These are phyloP conservation scores for Parmelia sp. DNA, from an alignment of 495 filamentous ascomycete genomes.

Conservation along the genomic window DNA sequence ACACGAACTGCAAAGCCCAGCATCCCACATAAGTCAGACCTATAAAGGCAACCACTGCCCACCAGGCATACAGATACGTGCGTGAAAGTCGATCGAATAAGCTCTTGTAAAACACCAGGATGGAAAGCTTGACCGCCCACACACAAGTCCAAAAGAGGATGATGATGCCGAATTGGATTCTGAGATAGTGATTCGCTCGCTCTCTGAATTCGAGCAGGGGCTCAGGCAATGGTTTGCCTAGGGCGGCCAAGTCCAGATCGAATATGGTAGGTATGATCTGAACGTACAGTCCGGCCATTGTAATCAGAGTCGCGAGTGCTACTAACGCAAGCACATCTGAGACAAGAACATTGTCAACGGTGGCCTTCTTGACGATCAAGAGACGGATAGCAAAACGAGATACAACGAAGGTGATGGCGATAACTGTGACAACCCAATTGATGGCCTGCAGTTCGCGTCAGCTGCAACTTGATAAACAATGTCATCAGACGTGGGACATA, in stretches of 20 bases:
- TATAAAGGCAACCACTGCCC: slow-evolving; percentile 34
- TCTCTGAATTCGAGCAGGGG: neutral
- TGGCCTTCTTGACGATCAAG: slow-evolving; percentile 7
- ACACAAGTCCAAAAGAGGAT: slow-evolving; percentile 40
- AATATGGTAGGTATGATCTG: slow-evolving; percentile 17
- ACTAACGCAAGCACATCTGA: slow-evolving; percentile 15
- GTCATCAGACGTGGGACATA: neutral
- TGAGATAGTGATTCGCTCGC: slow-evolving; percentile 16
- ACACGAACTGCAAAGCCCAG: slow-evolving; percentile 30
- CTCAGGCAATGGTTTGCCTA: slow-evolving; percentile 3
- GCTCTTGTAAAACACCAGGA: slow-evolving; percentile 40
- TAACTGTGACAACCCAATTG: slow-evolving; percentile 20
- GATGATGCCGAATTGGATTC: slow-evolving; percentile 35
- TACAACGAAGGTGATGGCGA: slow-evolving; percentile 19
- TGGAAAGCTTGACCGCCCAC: slow-evolving; percentile 44
- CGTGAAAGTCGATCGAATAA: slow-evolving; percentile 32
- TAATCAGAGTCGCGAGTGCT: slow-evolving; percentile 14
- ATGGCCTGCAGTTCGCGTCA: slow-evolving; percentile 13
- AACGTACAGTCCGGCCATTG: slow-evolving; percentile 16
- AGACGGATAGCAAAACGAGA: slow-evolving; percentile 15
- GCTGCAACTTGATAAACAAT: neutral
- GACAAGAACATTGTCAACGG: slow-evolving; percentile 3
- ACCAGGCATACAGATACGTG: slow-evolving; percentile 34
- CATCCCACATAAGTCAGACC: slow-evolving; percentile 35
- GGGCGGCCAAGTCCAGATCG: slow-evolving; percentile 13